A percentile compares a stretch with the other conserved stretches of the same genome.
Evolutionary conservation across 768 basidiomycete species (phyloP).

Genomic region (Auriculariales sp.): DNA sequence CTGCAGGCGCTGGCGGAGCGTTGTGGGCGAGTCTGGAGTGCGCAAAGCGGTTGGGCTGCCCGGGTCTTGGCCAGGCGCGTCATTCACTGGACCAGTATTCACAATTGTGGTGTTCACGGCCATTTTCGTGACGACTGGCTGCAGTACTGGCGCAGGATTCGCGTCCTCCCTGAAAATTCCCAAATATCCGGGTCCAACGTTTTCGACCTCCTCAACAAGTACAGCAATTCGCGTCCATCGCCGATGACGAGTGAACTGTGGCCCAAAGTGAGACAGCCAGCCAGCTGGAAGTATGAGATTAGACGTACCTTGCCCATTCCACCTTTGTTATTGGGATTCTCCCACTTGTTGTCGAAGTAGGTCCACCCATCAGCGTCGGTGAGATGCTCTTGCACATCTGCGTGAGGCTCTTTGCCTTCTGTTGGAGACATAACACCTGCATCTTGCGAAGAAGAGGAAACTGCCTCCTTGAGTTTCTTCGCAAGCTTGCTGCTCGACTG

Average conservation of each 20-base stretch:
- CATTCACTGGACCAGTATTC: not conserved
- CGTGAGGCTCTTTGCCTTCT: constrained; percentile 8
- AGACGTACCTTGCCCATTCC: constrained; percentile 66
- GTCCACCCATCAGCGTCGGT: constrained; percentile 89
- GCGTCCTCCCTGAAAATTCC: constrained; percentile 2
- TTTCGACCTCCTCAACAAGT: constrained; percentile 55
- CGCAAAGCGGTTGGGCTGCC: not conserved
- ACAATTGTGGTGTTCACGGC: not conserved
- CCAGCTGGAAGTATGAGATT: not conserved
- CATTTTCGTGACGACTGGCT: not conserved
- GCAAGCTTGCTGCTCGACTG: not conserved
- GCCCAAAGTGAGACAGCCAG: not conserved
- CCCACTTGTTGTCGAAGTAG: constrained; percentile 95
- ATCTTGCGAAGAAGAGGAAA: not conserved
- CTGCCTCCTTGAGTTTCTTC: not conserved
- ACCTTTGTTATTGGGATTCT: constrained; percentile 54
- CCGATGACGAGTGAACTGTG: constrained; percentile 68
- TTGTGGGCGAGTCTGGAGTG: not conserved
- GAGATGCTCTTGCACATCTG: constrained; percentile 29
- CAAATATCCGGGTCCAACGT: constrained; percentile 7
- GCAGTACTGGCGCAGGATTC: not conserved
- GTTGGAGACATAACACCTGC: not conserved
- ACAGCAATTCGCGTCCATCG: constrained; percentile 79
- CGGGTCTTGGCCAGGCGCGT: not conserved
- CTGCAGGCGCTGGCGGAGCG: not conserved